phyloP scores from a whole-genome alignment of 1,139 yeast species.

The Sugiyamaella castrensis region DNA sequence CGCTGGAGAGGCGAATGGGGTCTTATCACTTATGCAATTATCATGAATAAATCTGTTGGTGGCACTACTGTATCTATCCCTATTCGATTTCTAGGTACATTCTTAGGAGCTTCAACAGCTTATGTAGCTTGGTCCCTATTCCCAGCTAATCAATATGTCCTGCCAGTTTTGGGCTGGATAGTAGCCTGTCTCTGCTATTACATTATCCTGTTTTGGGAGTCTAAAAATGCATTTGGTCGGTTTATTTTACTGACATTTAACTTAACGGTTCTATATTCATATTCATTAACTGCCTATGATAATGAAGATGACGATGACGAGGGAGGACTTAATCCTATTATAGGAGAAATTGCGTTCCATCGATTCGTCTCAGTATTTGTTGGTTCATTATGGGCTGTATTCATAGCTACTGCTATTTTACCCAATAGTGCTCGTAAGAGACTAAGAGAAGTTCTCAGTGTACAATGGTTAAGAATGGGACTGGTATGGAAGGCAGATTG shows the following conservation, averaged over 20 bases:
- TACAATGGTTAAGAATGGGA: conserved; percentile 77
- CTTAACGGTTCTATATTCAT: conserved; percentile 73
- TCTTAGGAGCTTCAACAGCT: conserved; percentile 65
- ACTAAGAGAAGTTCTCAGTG: conserved; percentile 59
- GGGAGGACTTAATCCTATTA: conserved; percentile 66
- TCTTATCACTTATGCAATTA: conserved; percentile 70
- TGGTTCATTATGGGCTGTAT: conserved; percentile 76
- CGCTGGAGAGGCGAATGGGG: conserved; percentile 87
- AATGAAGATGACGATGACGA: conserved; percentile 59
- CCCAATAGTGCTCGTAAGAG: conserved; percentile 76
- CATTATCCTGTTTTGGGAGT: conserved; percentile 64
- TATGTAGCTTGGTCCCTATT: conserved; percentile 55
- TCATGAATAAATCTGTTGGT: conserved; percentile 85
- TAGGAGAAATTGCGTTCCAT: conserved; percentile 76
- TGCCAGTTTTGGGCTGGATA: conserved; percentile 57
- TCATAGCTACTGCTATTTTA: conserved; percentile 56
- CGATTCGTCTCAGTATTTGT: conserved; percentile 67
- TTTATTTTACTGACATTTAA: conserved; percentile 75
- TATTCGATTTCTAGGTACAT: conserved; percentile 74
- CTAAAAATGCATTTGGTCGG: conserved; percentile 47
- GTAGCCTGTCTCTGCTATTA: conserved; percentile 64
- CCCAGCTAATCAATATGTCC: conserved; percentile 54
- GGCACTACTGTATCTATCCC: conserved; percentile 80
- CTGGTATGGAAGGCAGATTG: conserved; percentile 76
- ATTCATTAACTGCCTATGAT: conserved; percentile 60